Evolutionary conservation across 2,329 filamentous ascomycete species (phyloP), one percentile per base, ranked within the genome.

Genomic region (Colletotrichum sp.): DNA sequence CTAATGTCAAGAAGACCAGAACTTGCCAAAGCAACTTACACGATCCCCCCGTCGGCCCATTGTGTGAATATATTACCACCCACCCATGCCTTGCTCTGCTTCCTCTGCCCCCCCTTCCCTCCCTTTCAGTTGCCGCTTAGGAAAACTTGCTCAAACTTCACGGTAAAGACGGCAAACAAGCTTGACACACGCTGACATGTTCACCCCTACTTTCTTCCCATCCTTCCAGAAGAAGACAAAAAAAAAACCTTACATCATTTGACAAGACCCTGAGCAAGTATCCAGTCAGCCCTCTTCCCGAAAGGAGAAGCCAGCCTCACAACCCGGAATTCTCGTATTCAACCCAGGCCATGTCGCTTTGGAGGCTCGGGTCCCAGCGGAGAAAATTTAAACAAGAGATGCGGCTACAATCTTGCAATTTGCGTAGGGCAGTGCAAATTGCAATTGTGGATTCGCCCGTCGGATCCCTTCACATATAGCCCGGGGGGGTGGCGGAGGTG

Each of bases 1-100:
- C 70, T 69, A 73, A 73, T 75, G 71, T 75, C 70, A 73, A 68
- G 64, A 68, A n/a, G 32, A 57, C 13, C 25, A 64, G 9, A 27
- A 52, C 44, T 52, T 52, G 44, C 44, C n/a, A 52, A 52, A 52
- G 44, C 44, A 22, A 22, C n/a, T 52, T 22, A 13, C 19, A 52
- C 11, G 19, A 52, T 52, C n/a, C n/a, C 0, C 1, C 11, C n/a
- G n/a, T 52, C 44, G 44, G n/a, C 44, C 11, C 44, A 52, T 52
- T 52, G 27, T 28, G 30, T 32, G 30, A 32, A 32, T 9, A 32
- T 8, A 32, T 32, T 11, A 32, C 30, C 30, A 32, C 30, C 44
- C 19, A 52, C 4, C 44, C 44, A 52, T 52, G 44, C 44, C 4
- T 6, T 22, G n/a, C 44, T 52, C 32, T 39, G 25, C 32, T 22